phyloP scores from a whole-genome alignment of 2,329 filamentous ascomycete species.

The Aspergillus brunneoviolaceus region DNA sequence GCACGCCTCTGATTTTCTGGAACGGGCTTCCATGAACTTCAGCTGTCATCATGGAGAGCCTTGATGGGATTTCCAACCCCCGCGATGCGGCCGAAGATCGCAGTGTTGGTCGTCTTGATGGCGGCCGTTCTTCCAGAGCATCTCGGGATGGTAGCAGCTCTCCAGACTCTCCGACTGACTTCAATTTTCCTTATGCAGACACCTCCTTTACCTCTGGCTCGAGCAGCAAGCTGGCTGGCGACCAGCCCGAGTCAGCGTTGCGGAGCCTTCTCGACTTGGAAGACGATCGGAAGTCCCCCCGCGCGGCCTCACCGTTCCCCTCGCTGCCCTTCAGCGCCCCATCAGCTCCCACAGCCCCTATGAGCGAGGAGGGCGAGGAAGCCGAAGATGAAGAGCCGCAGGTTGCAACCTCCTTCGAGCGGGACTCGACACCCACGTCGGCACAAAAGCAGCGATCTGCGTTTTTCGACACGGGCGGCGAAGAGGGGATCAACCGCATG shows the following conservation, averaged over 20 bases:
- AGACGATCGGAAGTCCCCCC: slow-evolving; percentile 18
- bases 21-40: neutral
- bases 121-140: slow-evolving; percentile 22
- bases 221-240: slow-evolving; percentile 17
- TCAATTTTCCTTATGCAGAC: slow-evolving; percentile 9
- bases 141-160: slow-evolving; percentile 19
- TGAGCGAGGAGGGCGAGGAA: slow-evolving; percentile 35
- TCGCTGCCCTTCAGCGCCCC: slow-evolving; percentile 34
- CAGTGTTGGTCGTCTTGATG: slow-evolving; percentile 15
- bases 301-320: slow-evolving; percentile 27
- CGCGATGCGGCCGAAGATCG: slow-evolving; percentile 26
- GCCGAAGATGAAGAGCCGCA: slow-evolving; percentile 47
- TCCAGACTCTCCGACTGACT: slow-evolving; percentile 14
- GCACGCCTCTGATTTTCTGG: neutral
- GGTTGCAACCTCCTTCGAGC: slow-evolving; percentile 46
- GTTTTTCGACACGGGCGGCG: slow-evolving; percentile 37
- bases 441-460: slow-evolving; percentile 40
- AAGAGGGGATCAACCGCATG: slow-evolving; percentile 63
- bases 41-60: slow-evolving; percentile 38
- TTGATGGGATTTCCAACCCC: slow-evolving; percentile 36
- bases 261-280: slow-evolving; percentile 17
- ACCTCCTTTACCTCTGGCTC: slow-evolving; percentile 13
- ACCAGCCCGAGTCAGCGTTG: slow-evolving; percentile 11
- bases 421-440: slow-evolving; percentile 40
- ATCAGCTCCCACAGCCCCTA: slow-evolving; percentile 23